A percentile compares a stretch with the other conserved stretches of the same genome.
phyloP scores from a whole-genome alignment of 2,329 filamentous ascomycete species.

The Hypoxylon sp. region DNA sequence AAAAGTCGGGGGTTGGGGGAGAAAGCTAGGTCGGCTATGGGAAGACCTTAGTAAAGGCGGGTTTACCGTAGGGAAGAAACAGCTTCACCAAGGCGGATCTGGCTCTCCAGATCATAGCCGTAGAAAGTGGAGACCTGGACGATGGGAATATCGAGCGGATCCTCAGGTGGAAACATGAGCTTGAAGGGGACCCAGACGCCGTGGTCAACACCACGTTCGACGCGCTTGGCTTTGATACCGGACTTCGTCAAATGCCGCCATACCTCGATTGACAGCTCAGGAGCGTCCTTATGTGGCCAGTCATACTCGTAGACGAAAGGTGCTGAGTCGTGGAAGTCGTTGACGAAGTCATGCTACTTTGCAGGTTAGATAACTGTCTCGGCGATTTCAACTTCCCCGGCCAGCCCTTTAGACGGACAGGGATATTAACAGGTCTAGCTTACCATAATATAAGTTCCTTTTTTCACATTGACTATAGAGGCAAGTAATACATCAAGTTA shows the following conservation, averaged over 20 bases:
- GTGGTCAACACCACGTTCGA: constrained; percentile 46
- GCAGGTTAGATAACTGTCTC: not conserved
- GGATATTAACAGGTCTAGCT: constrained; percentile 4
- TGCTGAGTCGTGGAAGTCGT: constrained; percentile 47
- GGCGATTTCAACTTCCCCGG: not conserved
- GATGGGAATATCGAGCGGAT: constrained; percentile 44
- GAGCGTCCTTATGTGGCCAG: constrained; percentile 45
- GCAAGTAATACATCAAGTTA: not conserved
- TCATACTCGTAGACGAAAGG: constrained; percentile 48
- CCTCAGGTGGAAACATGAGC: constrained; percentile 46
- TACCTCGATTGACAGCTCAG: constrained; percentile 41
- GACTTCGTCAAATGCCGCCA: constrained; percentile 41
- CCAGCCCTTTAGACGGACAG: not conserved
- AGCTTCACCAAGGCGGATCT: constrained; percentile 45
- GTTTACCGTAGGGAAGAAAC: constrained; percentile 40
- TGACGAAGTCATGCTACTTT: constrained; percentile 47
- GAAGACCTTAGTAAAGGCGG: no score
- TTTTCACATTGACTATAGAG: constrained; percentile 45
- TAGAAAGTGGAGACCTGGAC: constrained; percentile 47
- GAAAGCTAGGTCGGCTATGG: not conserved
- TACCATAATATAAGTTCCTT: constrained; percentile 44
- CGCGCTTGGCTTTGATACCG: constrained; percentile 47
- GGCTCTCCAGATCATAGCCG: constrained; percentile 44
- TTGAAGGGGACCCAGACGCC: constrained; percentile 48
- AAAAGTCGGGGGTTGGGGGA: not conserved